Conservation (phyloP, 1,284 basidiomycete genomes). For the Rhodotorula sp. region DNA sequence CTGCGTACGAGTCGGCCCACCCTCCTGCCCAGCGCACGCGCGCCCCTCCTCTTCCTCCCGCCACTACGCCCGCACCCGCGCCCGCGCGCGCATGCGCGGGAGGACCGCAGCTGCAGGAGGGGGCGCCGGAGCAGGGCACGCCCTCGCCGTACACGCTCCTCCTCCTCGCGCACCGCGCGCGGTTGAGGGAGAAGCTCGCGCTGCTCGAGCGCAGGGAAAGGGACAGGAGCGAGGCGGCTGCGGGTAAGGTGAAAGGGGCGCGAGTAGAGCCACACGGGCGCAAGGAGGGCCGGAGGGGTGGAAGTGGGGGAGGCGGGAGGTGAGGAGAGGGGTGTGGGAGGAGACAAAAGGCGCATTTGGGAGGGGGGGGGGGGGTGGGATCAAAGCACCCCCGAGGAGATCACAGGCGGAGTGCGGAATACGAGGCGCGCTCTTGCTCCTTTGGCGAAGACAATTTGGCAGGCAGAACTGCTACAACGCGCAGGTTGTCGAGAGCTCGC, state of each 20-base stretch:
- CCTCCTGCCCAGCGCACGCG: too few relatives aligned
- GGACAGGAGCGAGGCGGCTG: constrained; percentile 5
- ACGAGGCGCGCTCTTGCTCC: too few relatives aligned
- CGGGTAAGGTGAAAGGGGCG: constrained; percentile 6
- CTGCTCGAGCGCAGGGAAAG: constrained; percentile 27
- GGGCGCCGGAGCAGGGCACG: too few relatives aligned
- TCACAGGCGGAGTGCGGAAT: too few relatives aligned
- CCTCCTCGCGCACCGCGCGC: constrained; percentile 20
- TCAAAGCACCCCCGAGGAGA: too few relatives aligned
- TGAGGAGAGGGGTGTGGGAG: background rate
- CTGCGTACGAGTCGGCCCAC: constrained; percentile 1
- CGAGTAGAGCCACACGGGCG: too few relatives aligned
- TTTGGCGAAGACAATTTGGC: too few relatives aligned
- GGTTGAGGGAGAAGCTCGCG: constrained; percentile 19
- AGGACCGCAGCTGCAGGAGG: too few relatives aligned
- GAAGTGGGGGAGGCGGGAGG: background rate
- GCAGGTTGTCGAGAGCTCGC: too few relatives aligned
- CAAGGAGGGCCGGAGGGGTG: background rate
- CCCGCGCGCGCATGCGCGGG: background rate
- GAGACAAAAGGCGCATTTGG: too few relatives aligned
- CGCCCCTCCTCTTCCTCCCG: background rate
- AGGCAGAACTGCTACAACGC: too few relatives aligned
- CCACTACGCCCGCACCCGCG: background rate
- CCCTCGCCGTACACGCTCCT: constrained; percentile 16
- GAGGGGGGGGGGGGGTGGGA: too few relatives aligned